Base-by-base conservation (phyloP, 208 protist species). In the Trichomonas tenax region DNA sequence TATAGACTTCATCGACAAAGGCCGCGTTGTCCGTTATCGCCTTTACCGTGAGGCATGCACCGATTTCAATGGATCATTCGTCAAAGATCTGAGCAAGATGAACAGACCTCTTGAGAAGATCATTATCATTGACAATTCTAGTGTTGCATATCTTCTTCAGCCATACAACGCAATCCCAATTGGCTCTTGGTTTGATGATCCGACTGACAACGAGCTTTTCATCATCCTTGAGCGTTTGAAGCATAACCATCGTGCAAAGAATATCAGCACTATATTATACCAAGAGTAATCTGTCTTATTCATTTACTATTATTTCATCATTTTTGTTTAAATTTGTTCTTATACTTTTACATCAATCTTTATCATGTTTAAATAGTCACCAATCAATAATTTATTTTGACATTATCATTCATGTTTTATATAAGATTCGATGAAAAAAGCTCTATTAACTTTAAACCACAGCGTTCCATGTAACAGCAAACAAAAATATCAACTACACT, bases 151-250 rank as follows among this genome's bases (percentile, higher is more conserved):
- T 82, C 15, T 63, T 3, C 26, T 96, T 21, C 93, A 96, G 34
- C 93, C 93, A 36, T 82, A 82, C 41, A 96, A 96, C 38, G 93
- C 93, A 31, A 81, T 96, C n/a, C 11, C 46, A n/a, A 96, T 96
- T 45, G 21, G 26, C 1, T 82, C 93, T 21, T 96, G 93, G 93
- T 96, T 82, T 38, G 93, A 96, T 96, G 93, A 96, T 26, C 36
- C 36, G 2, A 48, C 41, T n/a, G 93, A 96, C 21, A 96, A 44
- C 8, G 93, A 96, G 34, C 10, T 96, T 17, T 51, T 93, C 9
- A 8, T n/a, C 2, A 48, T 93, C 4, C 2, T 93, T 0, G 44
- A 93, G 14, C 34, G n/a, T 31, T 38, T 93, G 0, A 93, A 93
- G 45, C 11, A 36, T 41, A 93, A 44, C 51, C 46, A 51, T 31